A percentile compares a stretch with the other conserved stretches of the same genome.
phyloP scores from a whole-genome alignment of 106 monocot genomes.

The Dendrobium officinale region DNA sequence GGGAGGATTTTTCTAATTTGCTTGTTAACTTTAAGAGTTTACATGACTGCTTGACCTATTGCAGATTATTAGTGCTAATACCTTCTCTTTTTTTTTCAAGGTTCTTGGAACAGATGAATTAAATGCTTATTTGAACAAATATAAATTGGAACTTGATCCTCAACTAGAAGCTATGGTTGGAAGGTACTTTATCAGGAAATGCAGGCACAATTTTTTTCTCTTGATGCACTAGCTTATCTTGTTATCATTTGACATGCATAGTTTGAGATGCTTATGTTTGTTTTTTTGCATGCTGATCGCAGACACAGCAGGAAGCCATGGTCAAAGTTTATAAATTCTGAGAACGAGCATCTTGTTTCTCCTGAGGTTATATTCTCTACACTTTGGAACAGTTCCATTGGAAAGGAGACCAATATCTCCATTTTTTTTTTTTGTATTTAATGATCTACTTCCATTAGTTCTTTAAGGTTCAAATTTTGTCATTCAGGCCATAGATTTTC shows the following conservation, averaged over 20 bases:
- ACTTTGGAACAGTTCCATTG: background rate
- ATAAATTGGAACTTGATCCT: constrained; percentile 68
- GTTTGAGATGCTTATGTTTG: background rate
- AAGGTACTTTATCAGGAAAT: constrained; percentile 27
- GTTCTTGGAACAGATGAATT: constrained; percentile 84
- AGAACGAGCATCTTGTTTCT: constrained; percentile 86
- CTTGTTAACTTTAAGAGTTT: too few relatives aligned
- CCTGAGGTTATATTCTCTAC: constrained; percentile 47
- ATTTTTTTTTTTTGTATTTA: background rate
- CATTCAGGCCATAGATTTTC: constrained; percentile 83
- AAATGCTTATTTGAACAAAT: constrained; percentile 68
- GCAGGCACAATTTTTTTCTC: too few relatives aligned
- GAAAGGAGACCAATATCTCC: background rate
- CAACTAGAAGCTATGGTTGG: constrained; percentile 73
- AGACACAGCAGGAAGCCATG: constrained; percentile 91
- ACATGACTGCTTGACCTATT: too few relatives aligned
- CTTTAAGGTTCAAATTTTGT: background rate
- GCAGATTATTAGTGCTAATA: too few relatives aligned
- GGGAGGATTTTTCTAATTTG: too few relatives aligned
- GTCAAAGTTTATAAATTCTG: constrained; percentile 77
- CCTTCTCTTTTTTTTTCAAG: constrained; percentile 11
- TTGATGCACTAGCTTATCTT: too few relatives aligned
- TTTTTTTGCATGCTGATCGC: background rate
- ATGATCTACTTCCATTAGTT: background rate
- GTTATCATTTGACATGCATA: background rate